phyloP scores from a whole-genome alignment of 1,284 basidiomycete species.

The Exsudoporus floridanus region DNA sequence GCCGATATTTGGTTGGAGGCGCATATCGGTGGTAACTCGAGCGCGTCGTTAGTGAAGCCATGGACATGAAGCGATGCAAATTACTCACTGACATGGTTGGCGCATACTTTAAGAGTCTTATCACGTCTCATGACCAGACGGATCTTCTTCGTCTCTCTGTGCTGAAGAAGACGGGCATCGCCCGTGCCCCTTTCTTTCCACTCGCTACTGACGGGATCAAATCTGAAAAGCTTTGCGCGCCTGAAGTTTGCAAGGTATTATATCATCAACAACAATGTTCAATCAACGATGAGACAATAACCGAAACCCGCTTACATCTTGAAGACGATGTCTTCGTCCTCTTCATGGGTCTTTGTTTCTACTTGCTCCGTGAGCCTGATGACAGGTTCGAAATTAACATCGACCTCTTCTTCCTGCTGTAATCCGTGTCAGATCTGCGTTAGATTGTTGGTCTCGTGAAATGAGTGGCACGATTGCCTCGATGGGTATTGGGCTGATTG shows the following conservation, averaged over 20 bases:
- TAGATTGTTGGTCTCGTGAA: conserved; percentile 22
- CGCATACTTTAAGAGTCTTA: conserved; percentile 99
- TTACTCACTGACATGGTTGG: conserved; percentile 91
- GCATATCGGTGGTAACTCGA: conserved; percentile 88
- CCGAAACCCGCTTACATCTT: conserved; percentile 77
- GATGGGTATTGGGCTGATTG: conserved; percentile 16
- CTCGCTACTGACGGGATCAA: conserved; percentile 77
- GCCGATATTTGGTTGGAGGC: conserved; percentile 95
- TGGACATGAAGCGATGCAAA: not conserved
- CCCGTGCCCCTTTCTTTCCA: conserved; percentile 99
- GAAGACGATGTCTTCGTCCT: conserved; percentile 91
- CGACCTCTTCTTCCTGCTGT: conserved; percentile 78
- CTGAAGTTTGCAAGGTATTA: conserved; percentile 43
- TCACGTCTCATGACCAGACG: conserved; percentile 99
- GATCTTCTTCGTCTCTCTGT: conserved; percentile 89
- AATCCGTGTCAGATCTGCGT: conserved; percentile 30
- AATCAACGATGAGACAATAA: conserved; percentile 13
- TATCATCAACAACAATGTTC: conserved; percentile 17
- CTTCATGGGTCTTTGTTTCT: conserved; percentile 93
- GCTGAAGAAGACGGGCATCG: conserved; percentile 84
- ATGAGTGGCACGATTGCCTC: conserved; percentile 33
- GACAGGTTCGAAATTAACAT: conserved; percentile 95
- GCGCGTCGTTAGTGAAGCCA: conserved; percentile 2
- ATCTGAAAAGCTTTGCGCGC: conserved; percentile 99
- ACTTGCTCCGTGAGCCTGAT: conserved; percentile 97